Conservation (phyloP, 2,329 filamentous ascomycete genomes). For the Neopestalotiopsis sp. region DNA sequence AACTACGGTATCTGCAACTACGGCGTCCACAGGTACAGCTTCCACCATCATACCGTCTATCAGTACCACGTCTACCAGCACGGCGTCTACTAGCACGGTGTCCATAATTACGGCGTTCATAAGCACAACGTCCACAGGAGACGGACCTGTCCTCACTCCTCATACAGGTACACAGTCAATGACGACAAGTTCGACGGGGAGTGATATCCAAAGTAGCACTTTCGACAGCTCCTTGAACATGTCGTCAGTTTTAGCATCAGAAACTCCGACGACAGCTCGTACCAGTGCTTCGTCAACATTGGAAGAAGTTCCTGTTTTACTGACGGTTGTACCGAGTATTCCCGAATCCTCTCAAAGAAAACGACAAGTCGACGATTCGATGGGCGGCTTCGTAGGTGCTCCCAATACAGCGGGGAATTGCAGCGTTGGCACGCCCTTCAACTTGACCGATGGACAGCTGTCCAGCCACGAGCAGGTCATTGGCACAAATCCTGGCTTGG, state of each 20-base stretch:
- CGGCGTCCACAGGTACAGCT: no score
- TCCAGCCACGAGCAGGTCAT: neutral
- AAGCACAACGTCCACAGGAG: neutral
- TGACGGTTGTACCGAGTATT: neutral
- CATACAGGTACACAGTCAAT: neutral
- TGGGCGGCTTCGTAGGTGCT: neutral
- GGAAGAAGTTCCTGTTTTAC: neutral
- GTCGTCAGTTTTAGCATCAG: neutral
- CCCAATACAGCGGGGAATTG: neutral
- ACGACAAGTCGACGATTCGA: neutral
- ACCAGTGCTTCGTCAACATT: neutral
- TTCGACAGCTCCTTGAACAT: neutral
- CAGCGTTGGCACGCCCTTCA: neutral
- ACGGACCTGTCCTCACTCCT: neutral
- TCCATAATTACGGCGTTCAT: no score
- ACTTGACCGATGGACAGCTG: neutral
- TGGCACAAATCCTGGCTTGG: neutral
- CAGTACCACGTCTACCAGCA: no score
- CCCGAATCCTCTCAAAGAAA: neutral
- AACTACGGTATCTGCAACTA: no score
- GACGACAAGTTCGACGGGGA: neutral
- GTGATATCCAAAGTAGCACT: neutral
- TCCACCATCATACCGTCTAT: no score
- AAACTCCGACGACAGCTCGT: neutral
- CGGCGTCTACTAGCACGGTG: no score